Evolutionary conservation across 345 rosid species (phyloP).

Genomic region (Raphanus sativus): DNA sequence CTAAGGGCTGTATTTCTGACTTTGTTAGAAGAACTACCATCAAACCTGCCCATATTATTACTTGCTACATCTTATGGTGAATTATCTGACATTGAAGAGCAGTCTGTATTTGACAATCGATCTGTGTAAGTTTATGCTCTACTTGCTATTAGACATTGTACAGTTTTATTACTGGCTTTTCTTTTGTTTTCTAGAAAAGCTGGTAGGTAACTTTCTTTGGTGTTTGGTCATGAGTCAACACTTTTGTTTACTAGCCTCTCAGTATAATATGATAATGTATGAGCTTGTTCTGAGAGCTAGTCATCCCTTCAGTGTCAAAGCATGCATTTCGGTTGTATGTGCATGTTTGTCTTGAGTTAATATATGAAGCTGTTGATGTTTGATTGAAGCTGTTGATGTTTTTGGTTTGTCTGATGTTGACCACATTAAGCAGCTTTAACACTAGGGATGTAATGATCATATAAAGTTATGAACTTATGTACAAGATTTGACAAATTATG

Average conservation of each 20-base stretch:
- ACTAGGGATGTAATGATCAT: no score
- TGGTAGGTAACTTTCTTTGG: background rate
- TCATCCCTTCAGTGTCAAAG: slow-evolving; percentile 3
- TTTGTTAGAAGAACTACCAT: slow-evolving; percentile 88
- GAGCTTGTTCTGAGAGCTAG: background rate
- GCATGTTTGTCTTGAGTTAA: slow-evolving; percentile 13
- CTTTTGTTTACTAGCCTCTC: background rate
- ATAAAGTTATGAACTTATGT: no score
- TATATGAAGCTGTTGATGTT: slow-evolving; percentile 18
- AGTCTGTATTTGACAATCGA: slow-evolving; percentile 64
- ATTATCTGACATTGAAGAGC: slow-evolving; percentile 56
- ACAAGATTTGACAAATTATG: background rate
- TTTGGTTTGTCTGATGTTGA: background rate
- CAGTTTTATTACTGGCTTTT: background rate
- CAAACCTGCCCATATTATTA: slow-evolving; percentile 77
- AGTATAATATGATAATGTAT: background rate
- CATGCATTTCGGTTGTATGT: slow-evolving; percentile 5
- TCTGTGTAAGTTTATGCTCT: slow-evolving; percentile 61
- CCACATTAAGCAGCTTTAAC: background rate
- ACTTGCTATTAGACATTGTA: background rate
- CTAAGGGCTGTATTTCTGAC: slow-evolving; percentile 89
- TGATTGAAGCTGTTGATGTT: no score
- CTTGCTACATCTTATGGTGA: slow-evolving; percentile 71
- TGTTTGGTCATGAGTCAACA: background rate
- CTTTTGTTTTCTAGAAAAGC: slow-evolving; percentile 2